Evolutionary conservation across 2,329 filamentous ascomycete genomes (phyloP).

Genomic region (Pestalotiopsis fici): DNA sequence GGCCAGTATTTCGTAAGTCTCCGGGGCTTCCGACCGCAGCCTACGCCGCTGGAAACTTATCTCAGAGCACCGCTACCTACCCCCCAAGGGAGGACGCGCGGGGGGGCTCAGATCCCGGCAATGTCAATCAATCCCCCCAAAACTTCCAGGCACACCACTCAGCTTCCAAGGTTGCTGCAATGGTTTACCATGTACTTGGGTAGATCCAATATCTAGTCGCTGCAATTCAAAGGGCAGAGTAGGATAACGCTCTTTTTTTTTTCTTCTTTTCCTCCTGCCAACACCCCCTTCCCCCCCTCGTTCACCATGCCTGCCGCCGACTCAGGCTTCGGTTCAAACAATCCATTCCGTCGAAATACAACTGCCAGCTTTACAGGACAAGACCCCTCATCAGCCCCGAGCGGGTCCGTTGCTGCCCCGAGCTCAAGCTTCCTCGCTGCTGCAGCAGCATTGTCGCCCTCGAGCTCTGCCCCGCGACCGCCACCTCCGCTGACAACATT

Average conservation of each 20-base stretch:
- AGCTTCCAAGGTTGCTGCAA: not conserved
- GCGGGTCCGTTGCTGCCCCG: constrained; percentile 12
- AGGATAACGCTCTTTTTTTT: not conserved
- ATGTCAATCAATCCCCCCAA: constrained; percentile 4
- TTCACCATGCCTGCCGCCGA: constrained; percentile 36
- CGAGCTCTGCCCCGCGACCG: constrained; percentile 17
- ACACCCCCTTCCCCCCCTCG: constrained; percentile 10
- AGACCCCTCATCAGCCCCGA: constrained; percentile 14
- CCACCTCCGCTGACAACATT: constrained; percentile 31
- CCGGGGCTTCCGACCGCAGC: constrained; percentile 22
- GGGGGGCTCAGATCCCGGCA: constrained; percentile 1
- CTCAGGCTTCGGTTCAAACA: constrained; percentile 43
- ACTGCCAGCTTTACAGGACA: constrained; percentile 3
- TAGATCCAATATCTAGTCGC: not conserved
- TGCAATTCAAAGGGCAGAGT: not conserved
- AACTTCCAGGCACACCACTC: constrained; percentile 2
- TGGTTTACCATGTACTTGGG: not conserved
- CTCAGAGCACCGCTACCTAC: not conserved
- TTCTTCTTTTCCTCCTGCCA: not conserved
- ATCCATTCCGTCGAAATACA: constrained; percentile 52
- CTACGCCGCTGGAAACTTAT: constrained; percentile 4
- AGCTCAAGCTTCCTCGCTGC: constrained; percentile 17
- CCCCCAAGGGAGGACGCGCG: not conserved
- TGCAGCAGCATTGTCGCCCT: constrained; percentile 10
- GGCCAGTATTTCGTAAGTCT: not conserved